A percentile compares a stretch with the other conserved stretches of the same genome.
phyloP scores from a whole-genome alignment of 352 stramenopile genomes.

The Globisporangium yorkense region DNA sequence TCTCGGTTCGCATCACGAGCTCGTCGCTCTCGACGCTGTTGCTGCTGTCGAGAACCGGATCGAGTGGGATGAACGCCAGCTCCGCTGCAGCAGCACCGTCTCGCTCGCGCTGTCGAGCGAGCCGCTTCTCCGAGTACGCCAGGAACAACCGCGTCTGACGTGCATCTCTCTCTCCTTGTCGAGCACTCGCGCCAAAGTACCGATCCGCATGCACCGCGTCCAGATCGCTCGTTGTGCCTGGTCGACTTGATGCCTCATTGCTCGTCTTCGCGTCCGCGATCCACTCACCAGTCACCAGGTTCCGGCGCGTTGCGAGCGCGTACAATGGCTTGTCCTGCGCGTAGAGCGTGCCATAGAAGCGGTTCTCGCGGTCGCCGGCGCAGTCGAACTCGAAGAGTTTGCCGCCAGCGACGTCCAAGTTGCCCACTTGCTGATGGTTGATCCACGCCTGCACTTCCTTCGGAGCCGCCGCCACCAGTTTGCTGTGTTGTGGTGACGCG shows the following conservation, averaged over 20 bases:
- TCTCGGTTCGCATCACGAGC: constrained; percentile 41
- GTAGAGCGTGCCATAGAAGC: constrained; percentile 60
- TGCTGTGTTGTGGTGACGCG: background rate
- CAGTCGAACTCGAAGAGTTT: constrained; percentile 66
- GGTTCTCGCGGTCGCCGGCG: constrained; percentile 59
- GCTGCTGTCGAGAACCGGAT: constrained; percentile 31
- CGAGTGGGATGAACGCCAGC: constrained; percentile 57
- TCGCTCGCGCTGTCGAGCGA: constrained; percentile 12
- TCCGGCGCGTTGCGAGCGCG: constrained; percentile 37
- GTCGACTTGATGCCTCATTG: constrained; percentile 4
- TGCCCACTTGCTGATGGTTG: background rate
- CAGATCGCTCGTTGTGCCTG: background rate
- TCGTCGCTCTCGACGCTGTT: background rate
- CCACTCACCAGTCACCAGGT: constrained; percentile 42
- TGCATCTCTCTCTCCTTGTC: constrained; percentile 28
- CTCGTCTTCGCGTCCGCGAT: constrained; percentile 11
- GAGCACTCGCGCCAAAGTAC: constrained; percentile 54
- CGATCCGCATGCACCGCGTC: constrained; percentile 10
- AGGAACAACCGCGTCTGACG: constrained; percentile 48
- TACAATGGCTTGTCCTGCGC: constrained; percentile 63
- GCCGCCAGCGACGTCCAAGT: constrained; percentile 6
- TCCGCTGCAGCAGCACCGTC: constrained; percentile 12
- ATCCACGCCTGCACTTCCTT: constrained; percentile 11
- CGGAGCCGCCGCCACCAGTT: background rate
- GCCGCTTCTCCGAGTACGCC: constrained; percentile 61